Percentiles rank a stretch among this genome's conserved stretches.
These are phyloP conservation scores for Chenopodium berlandieri DNA, from an alignment of 148 eudicot genomes.

Conservation along the genomic window DNA sequence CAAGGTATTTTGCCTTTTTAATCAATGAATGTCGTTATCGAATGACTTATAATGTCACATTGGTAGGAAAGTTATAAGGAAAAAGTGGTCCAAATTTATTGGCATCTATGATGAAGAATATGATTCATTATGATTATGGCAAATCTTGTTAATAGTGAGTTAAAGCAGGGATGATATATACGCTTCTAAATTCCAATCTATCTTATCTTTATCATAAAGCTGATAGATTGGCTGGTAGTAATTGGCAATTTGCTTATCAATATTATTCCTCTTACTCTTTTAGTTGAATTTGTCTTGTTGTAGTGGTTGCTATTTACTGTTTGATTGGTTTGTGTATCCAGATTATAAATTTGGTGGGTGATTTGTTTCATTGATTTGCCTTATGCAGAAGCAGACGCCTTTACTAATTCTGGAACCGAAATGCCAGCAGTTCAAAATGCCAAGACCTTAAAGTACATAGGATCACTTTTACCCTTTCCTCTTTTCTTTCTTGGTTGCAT, in stretches of 20 bases:
- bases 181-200: constrained; percentile 9
- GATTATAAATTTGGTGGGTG: neutral
- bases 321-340: neutral
- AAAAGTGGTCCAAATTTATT: constrained; percentile 21
- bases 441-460: constrained; percentile 46
- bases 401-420: constrained; percentile 25
- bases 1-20: neutral
- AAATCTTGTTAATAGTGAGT: constrained; percentile 7
- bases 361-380: neutral
- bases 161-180: neutral
- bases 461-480: neutral
- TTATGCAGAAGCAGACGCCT: constrained; percentile 31
- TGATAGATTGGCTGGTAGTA: neutral
- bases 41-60: neutral
- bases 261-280: neutral
- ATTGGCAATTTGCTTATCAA: constrained; percentile 7
- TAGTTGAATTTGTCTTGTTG: neutral
- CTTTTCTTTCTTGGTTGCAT: neutral
- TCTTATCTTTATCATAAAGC: constrained; percentile 25
- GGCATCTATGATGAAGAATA: constrained; percentile 15
- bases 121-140: constrained; percentile 24
- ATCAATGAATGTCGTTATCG: neutral
- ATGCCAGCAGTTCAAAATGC: constrained; percentile 28
- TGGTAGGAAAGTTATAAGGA: constrained; percentile 7
- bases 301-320: neutral